Percentiles rank a stretch among this genome's conserved stretches.
Conservation (phyloP, 1,284 basidiomycete species). For the Apiotrichum domesticum region DNA sequence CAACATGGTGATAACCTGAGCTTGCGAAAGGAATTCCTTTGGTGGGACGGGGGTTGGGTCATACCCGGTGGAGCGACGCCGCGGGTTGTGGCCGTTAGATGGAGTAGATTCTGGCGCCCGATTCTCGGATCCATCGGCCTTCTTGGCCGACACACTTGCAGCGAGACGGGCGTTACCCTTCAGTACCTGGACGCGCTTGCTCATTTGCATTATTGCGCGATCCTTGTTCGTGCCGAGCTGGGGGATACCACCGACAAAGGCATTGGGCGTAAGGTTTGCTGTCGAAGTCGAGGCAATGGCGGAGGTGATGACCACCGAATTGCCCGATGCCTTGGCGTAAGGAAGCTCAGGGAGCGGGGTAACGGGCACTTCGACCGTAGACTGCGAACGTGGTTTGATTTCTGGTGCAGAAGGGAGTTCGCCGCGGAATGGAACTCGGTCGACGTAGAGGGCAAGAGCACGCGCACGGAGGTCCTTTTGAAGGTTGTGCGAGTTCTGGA, state of each 20-base stretch:
- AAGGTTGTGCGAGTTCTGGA: constrained; percentile 5
- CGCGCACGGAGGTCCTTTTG: constrained; percentile 34
- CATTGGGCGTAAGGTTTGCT: constrained; percentile 33
- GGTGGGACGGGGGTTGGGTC: background rate
- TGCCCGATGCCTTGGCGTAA: constrained; percentile 81
- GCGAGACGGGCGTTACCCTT: constrained; percentile 42
- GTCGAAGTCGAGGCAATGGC: constrained; percentile 78
- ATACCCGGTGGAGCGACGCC: constrained; percentile 16
- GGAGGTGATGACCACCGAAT: constrained; percentile 87
- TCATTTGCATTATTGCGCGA: constrained; percentile 43
- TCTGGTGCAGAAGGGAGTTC: constrained; percentile 30
- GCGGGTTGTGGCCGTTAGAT: background rate
- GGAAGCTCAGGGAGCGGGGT: constrained; percentile 32
- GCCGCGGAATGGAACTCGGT: constrained; percentile 28
- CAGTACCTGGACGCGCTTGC: constrained; percentile 45
- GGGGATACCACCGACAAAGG: constrained; percentile 21
- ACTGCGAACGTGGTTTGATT: constrained; percentile 27
- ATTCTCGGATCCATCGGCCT: background rate
- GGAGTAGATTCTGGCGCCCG: background rate
- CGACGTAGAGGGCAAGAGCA: constrained; percentile 38
- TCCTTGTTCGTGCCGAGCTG: constrained; percentile 33
- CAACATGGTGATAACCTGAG: constrained; percentile 39
- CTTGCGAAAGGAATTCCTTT: constrained; percentile 36
- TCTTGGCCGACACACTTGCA: constrained; percentile 4
- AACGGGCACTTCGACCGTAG: constrained; percentile 21